Evolutionary conservation across 2,329 filamentous ascomycete genomes (phyloP), one percentile per base, ranked within the genome.

Genomic region (Diplodia intermedia): DNA sequence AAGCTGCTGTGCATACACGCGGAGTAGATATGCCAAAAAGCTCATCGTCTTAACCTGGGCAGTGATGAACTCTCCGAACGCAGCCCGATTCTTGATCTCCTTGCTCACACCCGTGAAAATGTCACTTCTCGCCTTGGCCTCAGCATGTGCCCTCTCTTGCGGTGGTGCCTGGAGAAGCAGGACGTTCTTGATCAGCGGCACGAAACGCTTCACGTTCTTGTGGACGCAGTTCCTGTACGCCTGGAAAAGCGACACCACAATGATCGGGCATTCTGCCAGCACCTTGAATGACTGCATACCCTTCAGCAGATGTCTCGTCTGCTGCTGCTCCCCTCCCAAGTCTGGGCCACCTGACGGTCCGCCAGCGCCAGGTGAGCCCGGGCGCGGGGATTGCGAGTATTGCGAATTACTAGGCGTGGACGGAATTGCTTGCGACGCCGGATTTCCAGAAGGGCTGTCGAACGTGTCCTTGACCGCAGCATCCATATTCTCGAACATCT

Each of bases 201-300:
- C 92, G 75, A 99, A 98, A 11, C 90, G 86, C 80, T 92, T 93
- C 62, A 99, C 94, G 74, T 97, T 97, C 67, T 90, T 86, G 47
- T 88, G 84, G 2, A 97, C 94, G 5, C 90, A 90, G 56, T 81
- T 84, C 60, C 94, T 89, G 75, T 99, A 95, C 5, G 94, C 91
- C 80, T 99, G 95, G 78, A 99, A 98, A 71, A 99, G 92, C 4
- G 94, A 98, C 0, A 99, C 95, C 3, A 99, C 95, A 50, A 99
- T 98, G 65, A 99, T 99, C 0, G 95, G 95, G 73, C 95, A 99
- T 79, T 99, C 95, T 1, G 94, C 93, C 4, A 99, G 86, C 29
- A 99, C 94, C 79, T 98, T 99, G 86, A 99, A 99, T 0, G 95
- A 99, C 77, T 97, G 93, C 92, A 97, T 97, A 36, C 95, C 95